Conservation (phyloP, 2,329 filamentous ascomycete species). For the Neofusicoccum ribis region DNA sequence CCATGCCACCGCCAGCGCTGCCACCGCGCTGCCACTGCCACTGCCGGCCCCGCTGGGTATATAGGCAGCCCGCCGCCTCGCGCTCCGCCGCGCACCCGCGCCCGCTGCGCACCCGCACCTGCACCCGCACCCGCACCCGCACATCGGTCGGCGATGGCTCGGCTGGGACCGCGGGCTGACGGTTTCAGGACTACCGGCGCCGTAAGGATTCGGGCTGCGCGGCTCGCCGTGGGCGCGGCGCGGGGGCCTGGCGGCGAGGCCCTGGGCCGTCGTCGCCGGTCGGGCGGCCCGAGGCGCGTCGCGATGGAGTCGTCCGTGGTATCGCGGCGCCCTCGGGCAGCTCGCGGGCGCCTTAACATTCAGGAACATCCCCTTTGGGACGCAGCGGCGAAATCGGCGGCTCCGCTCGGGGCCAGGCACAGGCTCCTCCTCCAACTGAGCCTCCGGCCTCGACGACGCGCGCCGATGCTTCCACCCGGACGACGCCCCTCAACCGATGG, state of each 20-base stretch:
- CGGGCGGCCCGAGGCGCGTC: not conserved
- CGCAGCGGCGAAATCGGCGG: constrained; percentile 10
- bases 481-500: not conserved
- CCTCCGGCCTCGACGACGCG: not conserved
- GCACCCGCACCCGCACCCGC: no score
- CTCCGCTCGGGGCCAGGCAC: not conserved
- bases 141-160: not conserved
- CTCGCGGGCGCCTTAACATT: no score
- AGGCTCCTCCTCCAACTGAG: not conserved
- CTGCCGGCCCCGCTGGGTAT: no score
- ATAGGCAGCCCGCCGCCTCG: no score
- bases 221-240: no score
- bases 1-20: no score
- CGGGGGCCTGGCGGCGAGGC: no score
- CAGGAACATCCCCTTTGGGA: not conserved
- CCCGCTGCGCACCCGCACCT: no score
- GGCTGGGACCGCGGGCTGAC: not conserved
- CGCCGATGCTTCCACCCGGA: not conserved
- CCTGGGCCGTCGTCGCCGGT: not conserved
- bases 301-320: not conserved
- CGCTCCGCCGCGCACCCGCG: no score
- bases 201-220: no score
- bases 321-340: not conserved
- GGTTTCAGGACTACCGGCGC: no score
- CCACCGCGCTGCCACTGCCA: no score